Conservation (phyloP, 306 rosid genomes). For the Castanea crenata region DNA sequence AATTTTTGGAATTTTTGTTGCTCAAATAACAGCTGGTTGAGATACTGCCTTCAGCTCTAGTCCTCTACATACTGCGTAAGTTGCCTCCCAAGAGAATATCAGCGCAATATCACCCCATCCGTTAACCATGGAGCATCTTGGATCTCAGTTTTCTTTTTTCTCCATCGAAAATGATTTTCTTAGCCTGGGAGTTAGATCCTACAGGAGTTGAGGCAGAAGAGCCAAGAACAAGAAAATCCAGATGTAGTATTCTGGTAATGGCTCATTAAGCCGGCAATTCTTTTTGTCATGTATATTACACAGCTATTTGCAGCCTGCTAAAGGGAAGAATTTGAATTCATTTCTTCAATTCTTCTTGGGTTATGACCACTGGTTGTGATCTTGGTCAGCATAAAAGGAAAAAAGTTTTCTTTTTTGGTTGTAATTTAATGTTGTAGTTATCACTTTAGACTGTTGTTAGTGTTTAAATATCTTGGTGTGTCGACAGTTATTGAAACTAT, state of each 20-base stretch:
- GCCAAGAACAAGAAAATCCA: slow-evolving; percentile 25
- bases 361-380: slow-evolving; percentile 21
- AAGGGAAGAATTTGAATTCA: slow-evolving; percentile 20
- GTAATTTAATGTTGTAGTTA: slow-evolving; percentile 21
- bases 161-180: slow-evolving; percentile 16
- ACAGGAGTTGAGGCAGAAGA: slow-evolving; percentile 29
- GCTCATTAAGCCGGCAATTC: slow-evolving; percentile 23
- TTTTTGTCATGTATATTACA: slow-evolving; percentile 26
- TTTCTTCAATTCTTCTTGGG: slow-evolving; percentile 32
- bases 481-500: not conserved
- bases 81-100: slow-evolving; percentile 95
- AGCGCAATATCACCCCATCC: slow-evolving; percentile 82
- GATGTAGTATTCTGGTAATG: slow-evolving; percentile 24
- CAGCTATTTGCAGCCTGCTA: slow-evolving; percentile 30
- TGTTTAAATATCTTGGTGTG: not conserved
- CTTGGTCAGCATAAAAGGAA: slow-evolving; percentile 18
- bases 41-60: slow-evolving; percentile 89
- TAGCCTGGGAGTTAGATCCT: slow-evolving; percentile 26
- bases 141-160: slow-evolving; percentile 31
- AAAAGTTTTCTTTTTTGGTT: slow-evolving; percentile 13
- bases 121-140: slow-evolving; percentile 34
- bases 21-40: slow-evolving; percentile 70
- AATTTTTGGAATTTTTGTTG: slow-evolving; percentile 18
- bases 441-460: slow-evolving; percentile 5
- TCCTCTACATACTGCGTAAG: slow-evolving; percentile 85